Evolutionary conservation across 768 basidiomycete genomes (phyloP).

Genomic region (Russula compacta): DNA sequence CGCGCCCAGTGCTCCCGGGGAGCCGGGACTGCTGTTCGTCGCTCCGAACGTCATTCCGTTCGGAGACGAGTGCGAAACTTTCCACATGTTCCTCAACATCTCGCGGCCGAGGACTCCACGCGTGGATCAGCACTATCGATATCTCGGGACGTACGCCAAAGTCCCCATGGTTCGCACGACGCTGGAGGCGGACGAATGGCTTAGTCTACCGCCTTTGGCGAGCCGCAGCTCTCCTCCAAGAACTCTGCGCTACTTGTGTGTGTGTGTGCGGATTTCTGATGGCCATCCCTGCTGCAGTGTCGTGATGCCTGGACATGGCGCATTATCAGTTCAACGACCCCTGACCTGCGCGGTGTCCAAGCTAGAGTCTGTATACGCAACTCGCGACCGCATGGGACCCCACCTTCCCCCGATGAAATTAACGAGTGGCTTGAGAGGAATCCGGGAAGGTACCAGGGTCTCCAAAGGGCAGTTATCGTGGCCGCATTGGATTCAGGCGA

Average conservation of each 20-base stretch:
- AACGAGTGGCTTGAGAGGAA: neutral
- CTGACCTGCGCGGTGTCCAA: neutral
- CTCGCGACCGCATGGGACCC: neutral
- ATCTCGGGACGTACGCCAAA: neutral
- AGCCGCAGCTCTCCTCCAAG: neutral
- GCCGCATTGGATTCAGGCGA: neutral
- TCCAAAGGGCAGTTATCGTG: fast-evolving
- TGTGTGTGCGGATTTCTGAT: neutral
- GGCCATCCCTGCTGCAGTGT: neutral
- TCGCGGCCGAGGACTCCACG: neutral
- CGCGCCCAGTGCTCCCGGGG: neutral
- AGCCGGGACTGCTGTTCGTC: neutral
- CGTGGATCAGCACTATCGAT: neutral
- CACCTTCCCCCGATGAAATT: neutral
- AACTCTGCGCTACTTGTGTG: neutral
- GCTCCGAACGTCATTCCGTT: neutral
- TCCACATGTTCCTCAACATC: neutral
- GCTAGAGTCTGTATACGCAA: neutral
- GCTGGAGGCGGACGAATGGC: neutral
- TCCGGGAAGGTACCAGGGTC: neutral
- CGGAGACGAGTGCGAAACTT: neutral
- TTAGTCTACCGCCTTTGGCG: neutral
- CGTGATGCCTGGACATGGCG: neutral
- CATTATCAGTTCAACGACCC: fast-evolving
- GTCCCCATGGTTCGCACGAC: neutral